Base-by-base conservation (phyloP, 1,284 basidiomycete species). In the Tilletiaria anomala region DNA sequence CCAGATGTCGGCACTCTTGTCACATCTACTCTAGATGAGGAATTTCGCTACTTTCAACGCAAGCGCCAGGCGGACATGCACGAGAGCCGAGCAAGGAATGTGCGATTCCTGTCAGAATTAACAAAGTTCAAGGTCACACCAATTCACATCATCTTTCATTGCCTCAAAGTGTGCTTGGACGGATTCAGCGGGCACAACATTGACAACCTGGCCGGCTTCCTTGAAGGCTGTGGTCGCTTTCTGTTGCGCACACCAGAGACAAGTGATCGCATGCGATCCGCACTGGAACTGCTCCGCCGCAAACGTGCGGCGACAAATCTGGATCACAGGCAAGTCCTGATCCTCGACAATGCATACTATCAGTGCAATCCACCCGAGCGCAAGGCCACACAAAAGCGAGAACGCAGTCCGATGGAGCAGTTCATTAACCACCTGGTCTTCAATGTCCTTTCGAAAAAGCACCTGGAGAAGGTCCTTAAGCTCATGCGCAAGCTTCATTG, bases 341-440 rank as follows among this genome's bases (percentile, higher is more conserved):
- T 96, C 53, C 76, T 99, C 22, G 93, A 97, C 69, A 97, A 97
- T 65, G 93, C 93, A 0, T 99, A 96, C 68, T 97, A 96, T 65
- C 87, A 96, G 80, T 94, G 89, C 69, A 94, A 97, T 60, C 93
- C 93, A 2, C 93, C 93, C 0, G 88, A 96, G 58, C 78, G 93
- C 42, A 77, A 80, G 0, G 83, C 84, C 0, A 76, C 80, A 29
- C 76, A 83, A 56, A 79, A 82, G 48, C 89, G 93, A 65, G 75
- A 83, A 51, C 78, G 87, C n/a, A 74, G 80, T 2, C 79, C 80
- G 0, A 83, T 89, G 70, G 85, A 94, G 57, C 76, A 84, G 24
- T 97, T 93, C 70, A 83, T 96, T 51, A 80, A 82, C 15, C 84
- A 97, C 65, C 74, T 97, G 11, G 77, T 97, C 43, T 87, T 83